Percentiles rank a stretch among this genome's conserved stretches.
phyloP scores from a whole-genome alignment of 1,284 basidiomycete species.

The Exobasidium rhododendri region DNA sequence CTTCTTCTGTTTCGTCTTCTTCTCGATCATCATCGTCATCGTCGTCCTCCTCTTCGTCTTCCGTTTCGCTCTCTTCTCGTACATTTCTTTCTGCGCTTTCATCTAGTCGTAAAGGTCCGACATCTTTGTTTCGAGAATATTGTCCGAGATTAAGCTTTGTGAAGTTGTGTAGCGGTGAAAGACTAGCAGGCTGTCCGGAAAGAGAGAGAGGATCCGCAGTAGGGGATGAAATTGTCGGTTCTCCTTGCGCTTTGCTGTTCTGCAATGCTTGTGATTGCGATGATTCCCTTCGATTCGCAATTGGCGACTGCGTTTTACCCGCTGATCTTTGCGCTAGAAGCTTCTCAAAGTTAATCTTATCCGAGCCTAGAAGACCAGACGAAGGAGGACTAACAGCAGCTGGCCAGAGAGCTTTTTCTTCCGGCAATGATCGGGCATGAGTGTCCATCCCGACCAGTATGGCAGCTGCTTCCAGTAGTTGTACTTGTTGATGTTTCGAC shows the following conservation, averaged over 20 bases:
- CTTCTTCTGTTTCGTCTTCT: constrained; percentile 8
- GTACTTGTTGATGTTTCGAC: constrained; percentile 96
- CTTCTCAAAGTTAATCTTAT: constrained; percentile 55
- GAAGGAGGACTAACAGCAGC: constrained; percentile 59
- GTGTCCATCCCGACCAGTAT: constrained; percentile 68
- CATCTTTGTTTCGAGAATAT: constrained; percentile 15
- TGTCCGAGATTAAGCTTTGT: constrained; percentile 10
- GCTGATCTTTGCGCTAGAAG: constrained; percentile 44
- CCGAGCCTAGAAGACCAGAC: constrained; percentile 57
- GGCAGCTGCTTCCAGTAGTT: constrained; percentile 92
- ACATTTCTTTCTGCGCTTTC: constrained; percentile 16
- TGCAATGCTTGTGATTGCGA: not conserved
- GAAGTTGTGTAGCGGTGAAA: constrained; percentile 13
- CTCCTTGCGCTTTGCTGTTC: not conserved
- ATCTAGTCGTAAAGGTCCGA: constrained; percentile 22
- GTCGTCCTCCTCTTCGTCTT: constrained; percentile 14
- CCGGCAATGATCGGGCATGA: constrained; percentile 73
- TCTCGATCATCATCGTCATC: constrained; percentile 14
- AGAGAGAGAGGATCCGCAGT: constrained; percentile 19
- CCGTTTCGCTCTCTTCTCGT: constrained; percentile 4
- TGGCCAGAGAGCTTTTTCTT: constrained; percentile 76
- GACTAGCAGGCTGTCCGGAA: not conserved
- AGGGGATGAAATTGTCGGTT: constrained; percentile 17
- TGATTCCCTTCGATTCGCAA: constrained; percentile 13
- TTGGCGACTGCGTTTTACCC: constrained; percentile 7